Evolutionary conservation across 2,329 filamentous ascomycete genomes (phyloP), one percentile per base, ranked within the genome.

Genomic region (Aspergillus quadricinctus): DNA sequence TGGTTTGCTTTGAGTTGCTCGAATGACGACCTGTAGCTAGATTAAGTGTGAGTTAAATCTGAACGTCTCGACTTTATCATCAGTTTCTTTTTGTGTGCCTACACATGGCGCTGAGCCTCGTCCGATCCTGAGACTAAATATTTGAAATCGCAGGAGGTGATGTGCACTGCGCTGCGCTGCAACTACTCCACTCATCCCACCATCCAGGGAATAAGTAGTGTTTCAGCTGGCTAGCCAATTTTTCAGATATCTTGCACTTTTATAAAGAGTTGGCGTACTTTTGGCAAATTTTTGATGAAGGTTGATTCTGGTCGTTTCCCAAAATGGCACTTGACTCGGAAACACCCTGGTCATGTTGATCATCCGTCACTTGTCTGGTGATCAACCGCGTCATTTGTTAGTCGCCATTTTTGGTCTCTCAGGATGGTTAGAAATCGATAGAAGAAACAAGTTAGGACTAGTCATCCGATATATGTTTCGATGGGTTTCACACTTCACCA

Each of bases 381-480:
- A 65, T 64, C 63, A 63, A 54, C 45, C 61, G 60, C 63, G 52
- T 59, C 59, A 58, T 46, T 46, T 19, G 11, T 17, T 23, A 27
- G 43, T 46, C 21, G 21, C 19, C 43, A 11, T 45, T 17, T 23
- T 2, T 17, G 10, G 23, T 19, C 19, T 43, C 40, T 43, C 19
- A 43, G 14, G 31, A 37, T 7, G 31, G 6, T 37, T 17, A 37
- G 31, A 37, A 37, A 37, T 37, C 14, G 14, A 23, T 19, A 10
- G 40, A 43, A 23, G 40, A 23, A 21, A 23, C 10, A 8, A 43
- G 19, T 9, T 43, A 23, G n/a, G 21, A 43, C n/a, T 43, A 43
- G 7, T 21, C 40, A 43, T 19, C 21, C 40, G 3, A 21, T 21
- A 2, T 23, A 21, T 8, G n/a, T 43, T 23, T 37, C 31, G 6